Conservation (phyloP, 148 eudicot genomes). For the Diospyros lotus region DNA sequence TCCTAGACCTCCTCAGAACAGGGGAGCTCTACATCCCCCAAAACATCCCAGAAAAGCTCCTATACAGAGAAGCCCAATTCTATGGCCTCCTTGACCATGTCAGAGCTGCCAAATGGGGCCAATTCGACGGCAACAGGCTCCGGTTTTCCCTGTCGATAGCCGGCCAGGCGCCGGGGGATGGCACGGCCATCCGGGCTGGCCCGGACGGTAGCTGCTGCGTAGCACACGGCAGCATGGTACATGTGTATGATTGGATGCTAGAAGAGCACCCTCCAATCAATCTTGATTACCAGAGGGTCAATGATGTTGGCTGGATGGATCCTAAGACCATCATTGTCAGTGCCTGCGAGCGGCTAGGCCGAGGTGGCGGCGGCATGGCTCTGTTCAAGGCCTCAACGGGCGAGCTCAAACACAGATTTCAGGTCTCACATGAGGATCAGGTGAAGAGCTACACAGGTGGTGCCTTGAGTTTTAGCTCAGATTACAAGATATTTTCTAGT, state of each 20-base stretch:
- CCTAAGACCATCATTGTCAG: conserved; percentile 47
- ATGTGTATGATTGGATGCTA: conserved; percentile 82
- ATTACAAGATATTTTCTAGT: conserved; percentile 56
- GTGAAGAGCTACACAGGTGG: conserved; percentile 84
- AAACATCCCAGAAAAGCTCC: conserved; percentile 48
- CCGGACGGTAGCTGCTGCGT: conserved; percentile 88
- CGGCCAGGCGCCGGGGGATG: conserved; percentile 79
- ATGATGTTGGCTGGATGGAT: conserved; percentile 67
- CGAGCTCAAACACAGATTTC: conserved; percentile 49
- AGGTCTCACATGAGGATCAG: conserved; percentile 52
- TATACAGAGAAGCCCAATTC: conserved; percentile 70
- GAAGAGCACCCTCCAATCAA: conserved; percentile 63
- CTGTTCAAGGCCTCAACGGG: conserved; percentile 50
- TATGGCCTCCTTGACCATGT: conserved; percentile 74
- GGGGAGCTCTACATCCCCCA: conserved; percentile 62
- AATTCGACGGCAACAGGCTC: conserved; percentile 71
- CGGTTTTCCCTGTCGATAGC: conserved; percentile 31
- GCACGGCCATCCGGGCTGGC: conserved; percentile 75
- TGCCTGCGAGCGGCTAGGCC: conserved; percentile 62
- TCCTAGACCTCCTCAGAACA: conserved; percentile 77
- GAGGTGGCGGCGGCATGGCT: conserved; percentile 74
- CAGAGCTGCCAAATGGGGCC: conserved; percentile 69
- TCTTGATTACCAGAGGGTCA: conserved; percentile 77
- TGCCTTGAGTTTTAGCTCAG: conserved; percentile 47
- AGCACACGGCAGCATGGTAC: conserved; percentile 83